Conservation (phyloP, 2,329 filamentous ascomycete species). For the Ascochyta viciae-villosae region DNA sequence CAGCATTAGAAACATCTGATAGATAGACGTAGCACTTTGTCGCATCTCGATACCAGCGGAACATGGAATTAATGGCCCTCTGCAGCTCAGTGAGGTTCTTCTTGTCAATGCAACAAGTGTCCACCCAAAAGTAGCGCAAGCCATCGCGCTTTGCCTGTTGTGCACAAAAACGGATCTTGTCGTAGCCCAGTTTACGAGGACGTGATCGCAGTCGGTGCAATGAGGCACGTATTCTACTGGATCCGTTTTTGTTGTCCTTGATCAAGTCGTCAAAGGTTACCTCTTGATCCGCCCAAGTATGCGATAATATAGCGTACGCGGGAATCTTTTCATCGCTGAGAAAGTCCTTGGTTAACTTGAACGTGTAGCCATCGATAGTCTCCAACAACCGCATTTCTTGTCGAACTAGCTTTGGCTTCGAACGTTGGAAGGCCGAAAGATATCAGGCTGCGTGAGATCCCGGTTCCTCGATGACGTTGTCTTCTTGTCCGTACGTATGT, state of each 20-base stretch:
- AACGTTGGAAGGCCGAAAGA: neutral
- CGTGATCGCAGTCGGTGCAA: neutral
- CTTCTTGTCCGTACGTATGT: neutral
- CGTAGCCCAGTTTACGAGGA: slow-evolving; percentile 4
- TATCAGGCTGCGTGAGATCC: too few species aligned
- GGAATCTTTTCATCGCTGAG: neutral
- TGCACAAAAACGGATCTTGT: slow-evolving; percentile 24
- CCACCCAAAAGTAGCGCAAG: slow-evolving; percentile 22
- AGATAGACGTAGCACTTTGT: slow-evolving; percentile 28
- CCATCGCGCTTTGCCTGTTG: slow-evolving; percentile 18
- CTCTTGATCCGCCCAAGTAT: slow-evolving; percentile 25
- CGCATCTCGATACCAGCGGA: slow-evolving; percentile 25
- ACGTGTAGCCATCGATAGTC: slow-evolving; percentile 9
- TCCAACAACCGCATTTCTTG: slow-evolving; percentile 20
- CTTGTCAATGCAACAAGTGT: slow-evolving; percentile 31
- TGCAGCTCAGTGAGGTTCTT: slow-evolving; percentile 11
- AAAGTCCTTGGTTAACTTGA: slow-evolving; percentile 14
- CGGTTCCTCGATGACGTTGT: neutral
- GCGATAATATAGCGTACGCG: slow-evolving; percentile 25
- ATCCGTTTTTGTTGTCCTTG: neutral
- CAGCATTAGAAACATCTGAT: slow-evolving; percentile 16
- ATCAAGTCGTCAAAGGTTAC: slow-evolving; percentile 18
- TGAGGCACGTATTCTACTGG: neutral
- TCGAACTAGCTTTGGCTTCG: too few species aligned
- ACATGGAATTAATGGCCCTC: slow-evolving; percentile 30